phyloP scores from a whole-genome alignment of 2,329 filamentous ascomycete species.

The Xylaria sp. region DNA sequence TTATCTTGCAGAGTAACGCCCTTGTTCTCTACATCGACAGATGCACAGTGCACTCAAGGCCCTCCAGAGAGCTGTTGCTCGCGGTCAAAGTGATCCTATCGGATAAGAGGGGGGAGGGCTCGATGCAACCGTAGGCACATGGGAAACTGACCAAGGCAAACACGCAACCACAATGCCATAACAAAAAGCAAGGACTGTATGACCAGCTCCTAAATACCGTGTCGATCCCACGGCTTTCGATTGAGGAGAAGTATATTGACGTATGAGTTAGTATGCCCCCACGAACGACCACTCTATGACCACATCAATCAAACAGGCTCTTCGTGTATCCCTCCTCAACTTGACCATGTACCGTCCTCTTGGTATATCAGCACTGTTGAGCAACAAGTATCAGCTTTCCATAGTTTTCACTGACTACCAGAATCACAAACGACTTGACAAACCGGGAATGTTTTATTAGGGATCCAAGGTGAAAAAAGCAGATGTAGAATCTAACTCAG shows the following conservation, averaged over 20 bases:
- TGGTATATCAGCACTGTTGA: slow-evolving; percentile 15
- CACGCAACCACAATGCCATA: slow-evolving; percentile 11
- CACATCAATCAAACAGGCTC: background rate
- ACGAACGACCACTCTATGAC: background rate
- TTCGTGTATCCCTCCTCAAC: background rate
- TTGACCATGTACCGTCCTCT: background rate
- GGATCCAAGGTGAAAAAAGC: slow-evolving; percentile 4
- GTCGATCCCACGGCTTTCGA: slow-evolving; percentile 23
- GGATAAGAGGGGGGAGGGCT: slow-evolving; percentile 1
- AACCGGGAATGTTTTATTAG: slow-evolving; percentile 39
- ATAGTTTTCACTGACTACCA: background rate
- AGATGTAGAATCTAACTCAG: background rate
- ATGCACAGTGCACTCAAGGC: slow-evolving; percentile 12
- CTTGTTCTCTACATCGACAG: background rate
- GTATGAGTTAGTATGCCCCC: slow-evolving; percentile 4
- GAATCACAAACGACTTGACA: slow-evolving; percentile 33
- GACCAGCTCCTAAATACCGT: background rate
- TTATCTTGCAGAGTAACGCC: slow-evolving; percentile 20
- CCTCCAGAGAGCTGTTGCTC: background rate
- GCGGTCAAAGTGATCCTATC: slow-evolving; percentile 8
- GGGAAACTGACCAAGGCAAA: slow-evolving; percentile 24
- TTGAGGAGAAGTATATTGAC: slow-evolving; percentile 4
- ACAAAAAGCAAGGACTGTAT: slow-evolving; percentile 21
- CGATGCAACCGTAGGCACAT: slow-evolving; percentile 19
- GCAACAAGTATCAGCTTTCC: background rate